phyloP scores from a whole-genome alignment of 345 rosid species.

The Arabis alpina region DNA sequence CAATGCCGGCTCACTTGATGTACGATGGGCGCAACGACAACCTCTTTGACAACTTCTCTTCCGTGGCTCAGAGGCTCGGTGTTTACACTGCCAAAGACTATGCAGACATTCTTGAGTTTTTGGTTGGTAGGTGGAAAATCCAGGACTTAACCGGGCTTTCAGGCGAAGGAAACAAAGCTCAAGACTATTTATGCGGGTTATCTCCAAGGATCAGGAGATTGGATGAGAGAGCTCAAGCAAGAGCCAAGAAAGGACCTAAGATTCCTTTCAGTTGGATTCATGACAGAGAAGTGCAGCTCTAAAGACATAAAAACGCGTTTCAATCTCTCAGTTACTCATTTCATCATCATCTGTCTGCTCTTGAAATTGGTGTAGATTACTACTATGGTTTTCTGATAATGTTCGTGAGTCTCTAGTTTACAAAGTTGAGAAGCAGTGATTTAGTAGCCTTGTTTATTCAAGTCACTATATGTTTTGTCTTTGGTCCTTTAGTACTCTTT shows the following conservation, averaged over 20 bases:
- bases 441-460: slow-evolving; percentile 36
- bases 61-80: slow-evolving; percentile 86
- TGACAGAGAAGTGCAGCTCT: slow-evolving; percentile 72
- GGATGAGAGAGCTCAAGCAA: slow-evolving; percentile 83
- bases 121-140: slow-evolving; percentile 85
- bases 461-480: slow-evolving; percentile 24
- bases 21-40: slow-evolving; percentile 72
- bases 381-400: slow-evolving; percentile 50
- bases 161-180: slow-evolving; percentile 80
- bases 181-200: slow-evolving; percentile 76
- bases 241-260: slow-evolving; percentile 60
- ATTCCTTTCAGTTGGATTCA: slow-evolving; percentile 87
- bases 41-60: slow-evolving; percentile 77
- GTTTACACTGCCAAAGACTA: slow-evolving; percentile 91
- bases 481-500: slow-evolving; percentile 26
- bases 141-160: slow-evolving; percentile 68
- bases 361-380: slow-evolving; percentile 52
- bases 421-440: slow-evolving; percentile 51
- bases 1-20: slow-evolving; percentile 98
- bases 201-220: slow-evolving; percentile 74
- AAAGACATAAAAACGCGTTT: slow-evolving; percentile 9
- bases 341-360: slow-evolving; percentile 23
- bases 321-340: slow-evolving; percentile 1
- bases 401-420: slow-evolving; percentile 42
- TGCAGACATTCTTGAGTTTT: slow-evolving; percentile 81